Evolutionary conservation across 176 grass and related monocot genomes (phyloP).

Genomic region (Zea mays): DNA sequence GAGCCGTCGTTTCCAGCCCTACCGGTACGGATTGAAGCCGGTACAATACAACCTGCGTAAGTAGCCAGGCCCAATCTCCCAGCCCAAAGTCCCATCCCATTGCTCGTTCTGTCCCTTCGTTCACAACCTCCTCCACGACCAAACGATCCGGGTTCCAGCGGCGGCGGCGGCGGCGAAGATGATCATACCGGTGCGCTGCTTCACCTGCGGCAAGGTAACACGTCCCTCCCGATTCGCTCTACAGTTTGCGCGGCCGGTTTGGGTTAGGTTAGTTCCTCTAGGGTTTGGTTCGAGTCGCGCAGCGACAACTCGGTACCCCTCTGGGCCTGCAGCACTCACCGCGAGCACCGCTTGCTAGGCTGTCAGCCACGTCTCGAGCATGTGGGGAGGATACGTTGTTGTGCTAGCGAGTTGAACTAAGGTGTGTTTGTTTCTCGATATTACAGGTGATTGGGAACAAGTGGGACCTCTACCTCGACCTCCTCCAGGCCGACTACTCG

Average conservation of each 20-base stretch:
- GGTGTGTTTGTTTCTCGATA: background rate
- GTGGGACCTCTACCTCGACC: constrained; percentile 85
- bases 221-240: background rate
- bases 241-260: background rate
- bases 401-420: background rate
- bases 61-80: background rate
- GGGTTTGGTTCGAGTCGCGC: background rate
- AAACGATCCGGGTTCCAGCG: background rate
- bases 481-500: constrained; percentile 84
- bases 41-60: too few species aligned
- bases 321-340: background rate
- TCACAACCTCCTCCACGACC: background rate
- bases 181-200: constrained; percentile 96
- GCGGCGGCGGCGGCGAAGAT: constrained; percentile 52
- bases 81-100: background rate
- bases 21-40: too few species aligned
- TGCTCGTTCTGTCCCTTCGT: background rate
- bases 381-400: background rate
- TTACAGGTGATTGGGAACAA: constrained; percentile 95
- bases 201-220: constrained; percentile 85
- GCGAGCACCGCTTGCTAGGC: background rate
- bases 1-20: too few species aligned
- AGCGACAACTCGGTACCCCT: background rate
- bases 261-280: background rate
- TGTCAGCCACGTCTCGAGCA: background rate